Conservation (phyloP, 2,329 filamentous ascomycete genomes). For the Aspergillus quadricinctus region DNA sequence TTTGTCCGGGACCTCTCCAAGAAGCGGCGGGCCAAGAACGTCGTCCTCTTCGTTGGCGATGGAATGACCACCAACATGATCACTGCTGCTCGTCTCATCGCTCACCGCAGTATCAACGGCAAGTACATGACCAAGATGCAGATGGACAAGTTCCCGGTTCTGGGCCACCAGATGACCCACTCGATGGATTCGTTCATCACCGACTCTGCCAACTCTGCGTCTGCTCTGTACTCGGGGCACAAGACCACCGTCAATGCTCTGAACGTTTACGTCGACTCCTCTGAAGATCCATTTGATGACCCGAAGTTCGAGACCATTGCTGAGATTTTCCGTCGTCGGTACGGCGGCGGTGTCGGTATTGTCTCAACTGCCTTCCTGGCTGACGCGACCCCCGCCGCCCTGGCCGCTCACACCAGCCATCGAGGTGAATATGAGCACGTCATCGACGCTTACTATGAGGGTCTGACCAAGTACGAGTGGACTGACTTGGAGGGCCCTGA, state of each 20-base stretch:
- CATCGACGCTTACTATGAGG: conserved; percentile 71
- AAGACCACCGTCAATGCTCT: conserved; percentile 80
- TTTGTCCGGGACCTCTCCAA: conserved; percentile 66
- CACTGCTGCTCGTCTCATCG: conserved; percentile 70
- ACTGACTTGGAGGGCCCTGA: conserved; percentile 69
- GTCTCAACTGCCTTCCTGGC: conserved; percentile 72
- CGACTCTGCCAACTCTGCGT: conserved; percentile 80
- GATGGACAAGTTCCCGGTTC: conserved; percentile 78
- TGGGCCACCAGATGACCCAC: conserved; percentile 86
- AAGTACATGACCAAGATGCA: conserved; percentile 72
- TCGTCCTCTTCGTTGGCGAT: conserved; percentile 77
- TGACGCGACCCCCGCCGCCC: conserved; percentile 75
- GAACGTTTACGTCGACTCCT: conserved; percentile 77
- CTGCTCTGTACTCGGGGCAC: conserved; percentile 75
- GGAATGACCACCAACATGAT: conserved; percentile 53
- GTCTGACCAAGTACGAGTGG: conserved; percentile 77
- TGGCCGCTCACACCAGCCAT: conserved; percentile 67
- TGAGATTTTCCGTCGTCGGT: conserved; percentile 64
- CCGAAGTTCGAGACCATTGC: conserved; percentile 83
- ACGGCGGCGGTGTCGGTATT: conserved; percentile 56
- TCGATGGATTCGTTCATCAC: conserved; percentile 83
- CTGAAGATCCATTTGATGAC: conserved; percentile 68
- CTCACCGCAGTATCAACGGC: conserved; percentile 77
- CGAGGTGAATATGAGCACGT: conserved; percentile 67
- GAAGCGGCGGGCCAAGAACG: conserved; percentile 74